These are phyloP conservation scores for Helianthus annuus DNA, from an alignment of 129 eudicot species.

Conservation along the genomic window HanXRQr2.0-SUNRISE NC_035448.2:111309653-111310152, in stretches of 20 bases:
- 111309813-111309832: neutral
- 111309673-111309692: constrained; percentile 99
- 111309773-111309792: constrained; percentile 78
- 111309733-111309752: constrained; percentile 85
- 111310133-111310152: too few species aligned
- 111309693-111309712: constrained; percentile 92
- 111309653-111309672: constrained; percentile 98
- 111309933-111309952: constrained; percentile 7
- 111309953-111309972: neutral
- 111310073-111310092: too few species aligned
- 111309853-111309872: neutral
- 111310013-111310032: too few species aligned
- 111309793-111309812: neutral
- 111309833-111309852: neutral
- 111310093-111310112: too few species aligned
- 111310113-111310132: too few species aligned
- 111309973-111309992: neutral
- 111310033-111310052: too few species aligned
- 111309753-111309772: constrained; percentile 93
- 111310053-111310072: too few species aligned
- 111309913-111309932: neutral
- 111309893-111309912: neutral
- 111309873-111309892: neutral
- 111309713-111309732: constrained; percentile 99
- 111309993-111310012: too few species aligned